phyloP scores from a whole-genome alignment of 164 flowering plant genomes.

The Sedum album region DNA sequence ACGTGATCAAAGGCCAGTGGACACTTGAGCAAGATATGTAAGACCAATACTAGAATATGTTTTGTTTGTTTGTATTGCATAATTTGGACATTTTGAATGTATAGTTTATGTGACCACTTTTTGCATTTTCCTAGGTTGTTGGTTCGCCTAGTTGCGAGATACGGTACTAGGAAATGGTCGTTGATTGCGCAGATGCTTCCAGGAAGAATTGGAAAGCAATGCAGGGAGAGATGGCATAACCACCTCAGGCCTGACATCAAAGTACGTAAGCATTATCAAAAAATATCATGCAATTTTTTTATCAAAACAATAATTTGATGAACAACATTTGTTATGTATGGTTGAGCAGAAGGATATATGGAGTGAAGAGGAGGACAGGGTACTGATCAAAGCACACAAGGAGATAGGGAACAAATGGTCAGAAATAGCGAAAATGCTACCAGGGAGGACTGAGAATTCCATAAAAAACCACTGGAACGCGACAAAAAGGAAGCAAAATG shows the following conservation, averaged over 20 bases:
- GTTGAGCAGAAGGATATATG: conserved; percentile 36
- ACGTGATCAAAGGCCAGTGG: conserved; percentile 3
- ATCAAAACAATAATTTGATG: too few relatives aligned
- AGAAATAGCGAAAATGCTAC: conserved; percentile 46
- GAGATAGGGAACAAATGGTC: conserved; percentile 60
- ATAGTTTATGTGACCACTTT: background rate
- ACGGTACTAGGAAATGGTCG: conserved; percentile 41
- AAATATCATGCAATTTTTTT: too few relatives aligned
- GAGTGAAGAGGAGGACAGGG: conserved; percentile 45
- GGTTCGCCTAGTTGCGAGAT: conserved; percentile 26
- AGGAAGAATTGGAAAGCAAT: conserved; percentile 43
- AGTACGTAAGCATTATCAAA: conserved; percentile 7
- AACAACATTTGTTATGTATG: background rate
- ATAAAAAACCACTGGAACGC: conserved; percentile 84
- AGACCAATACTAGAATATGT: background rate
- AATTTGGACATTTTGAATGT: too few relatives aligned
- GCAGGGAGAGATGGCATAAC: conserved; percentile 49
- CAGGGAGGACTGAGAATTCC: conserved; percentile 60
- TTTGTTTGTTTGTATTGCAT: background rate
- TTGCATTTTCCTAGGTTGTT: conserved; percentile 28
- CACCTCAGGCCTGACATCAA: conserved; percentile 43
- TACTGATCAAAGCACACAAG: conserved; percentile 34
- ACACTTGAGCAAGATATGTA: conserved; percentile 1
- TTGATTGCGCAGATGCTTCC: conserved; percentile 32
- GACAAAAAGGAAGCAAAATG: conserved; percentile 47